phyloP scores from a whole-genome alignment of 1,139 yeast species.

The Pichia sp. region DNA sequence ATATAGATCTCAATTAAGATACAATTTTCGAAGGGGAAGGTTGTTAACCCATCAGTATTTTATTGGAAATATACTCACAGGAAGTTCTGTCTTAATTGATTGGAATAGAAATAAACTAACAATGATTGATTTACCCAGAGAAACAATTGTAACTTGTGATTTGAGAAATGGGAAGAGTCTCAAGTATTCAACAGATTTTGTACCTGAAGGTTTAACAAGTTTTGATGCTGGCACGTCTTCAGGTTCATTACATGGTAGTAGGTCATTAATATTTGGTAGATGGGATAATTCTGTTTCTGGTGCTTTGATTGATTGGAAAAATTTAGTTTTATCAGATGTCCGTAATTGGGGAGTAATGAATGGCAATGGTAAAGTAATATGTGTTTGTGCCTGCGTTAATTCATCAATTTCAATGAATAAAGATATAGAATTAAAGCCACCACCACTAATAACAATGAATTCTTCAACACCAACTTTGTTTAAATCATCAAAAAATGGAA shows the following conservation, averaged over 20 bases:
- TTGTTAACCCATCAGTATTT: no score
- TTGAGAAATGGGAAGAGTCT: constrained; percentile 13
- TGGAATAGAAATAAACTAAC: constrained; percentile 15
- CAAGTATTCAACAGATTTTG: constrained; percentile 11
- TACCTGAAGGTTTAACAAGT: constrained; percentile 28
- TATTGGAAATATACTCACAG: no score
- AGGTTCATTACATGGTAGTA: constrained; percentile 10
- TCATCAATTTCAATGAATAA: constrained; percentile 3
- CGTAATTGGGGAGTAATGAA: constrained; percentile 31
- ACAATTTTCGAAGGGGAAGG: constrained; percentile 48
- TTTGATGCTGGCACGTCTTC: constrained; percentile 21
- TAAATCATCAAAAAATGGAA: neutral
- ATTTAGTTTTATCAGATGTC: constrained; percentile 32
- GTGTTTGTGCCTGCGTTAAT: constrained; percentile 26
- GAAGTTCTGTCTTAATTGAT: constrained; percentile 9
- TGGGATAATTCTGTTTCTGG: constrained; percentile 40
- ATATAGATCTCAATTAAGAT: constrained; percentile 29
- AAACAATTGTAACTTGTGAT: constrained; percentile 11
- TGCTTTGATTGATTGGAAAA: constrained; percentile 33
- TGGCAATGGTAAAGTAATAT: constrained; percentile 31
- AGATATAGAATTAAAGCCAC: neutral
- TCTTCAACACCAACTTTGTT: neutral
- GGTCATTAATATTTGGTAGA: constrained; percentile 38
- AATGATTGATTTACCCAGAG: constrained; percentile 13
- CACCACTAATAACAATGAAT: neutral